These are phyloP conservation scores for Aphanocladium album DNA, from an alignment of 2,329 filamentous ascomycete genomes.

Conservation along the genomic window DNA sequence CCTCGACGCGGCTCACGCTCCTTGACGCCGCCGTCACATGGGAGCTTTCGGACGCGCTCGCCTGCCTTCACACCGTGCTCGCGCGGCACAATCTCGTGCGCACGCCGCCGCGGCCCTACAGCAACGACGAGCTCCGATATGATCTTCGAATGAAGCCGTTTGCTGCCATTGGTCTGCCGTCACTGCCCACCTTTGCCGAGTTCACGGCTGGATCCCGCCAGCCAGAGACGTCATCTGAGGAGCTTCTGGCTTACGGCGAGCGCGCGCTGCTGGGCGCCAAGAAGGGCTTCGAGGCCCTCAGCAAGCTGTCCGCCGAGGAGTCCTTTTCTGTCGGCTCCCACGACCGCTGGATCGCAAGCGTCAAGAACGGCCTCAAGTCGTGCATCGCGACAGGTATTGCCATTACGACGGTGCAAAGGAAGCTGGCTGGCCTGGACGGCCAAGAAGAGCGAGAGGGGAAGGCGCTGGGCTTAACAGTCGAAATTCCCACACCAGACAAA, in stretches of 20 bases:
- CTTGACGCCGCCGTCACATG: conserved; percentile 61
- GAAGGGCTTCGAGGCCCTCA: conserved; percentile 52
- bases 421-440: conserved; percentile 26
- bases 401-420: conserved; percentile 55
- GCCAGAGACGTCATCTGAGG: conserved; percentile 30
- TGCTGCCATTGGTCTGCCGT: conserved; percentile 60
- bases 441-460: conserved; percentile 12
- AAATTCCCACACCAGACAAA: conserved; percentile 48
- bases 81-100: conserved; percentile 52
- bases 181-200: conserved; percentile 59
- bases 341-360: conserved; percentile 55
- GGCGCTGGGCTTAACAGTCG: conserved; percentile 38
- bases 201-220: conserved; percentile 45
- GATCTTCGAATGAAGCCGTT: conserved; percentile 87
- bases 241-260: conserved; percentile 43
- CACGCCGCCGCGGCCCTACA: conserved; percentile 55
- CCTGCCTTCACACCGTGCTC: conserved; percentile 62
- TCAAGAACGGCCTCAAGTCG: conserved; percentile 60
- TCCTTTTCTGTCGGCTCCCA: conserved; percentile 54
- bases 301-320: conserved; percentile 45
- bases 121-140: conserved; percentile 64
- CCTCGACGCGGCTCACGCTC: conserved; percentile 55
- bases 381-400: conserved; percentile 66
- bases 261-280: conserved; percentile 43
- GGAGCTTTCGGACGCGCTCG: conserved; percentile 51